A percentile compares a stretch with the other conserved stretches of the same genome.
phyloP scores from a whole-genome alignment of 495 filamentous ascomycete species.

The Podospora pseudopauciseta region DNA sequence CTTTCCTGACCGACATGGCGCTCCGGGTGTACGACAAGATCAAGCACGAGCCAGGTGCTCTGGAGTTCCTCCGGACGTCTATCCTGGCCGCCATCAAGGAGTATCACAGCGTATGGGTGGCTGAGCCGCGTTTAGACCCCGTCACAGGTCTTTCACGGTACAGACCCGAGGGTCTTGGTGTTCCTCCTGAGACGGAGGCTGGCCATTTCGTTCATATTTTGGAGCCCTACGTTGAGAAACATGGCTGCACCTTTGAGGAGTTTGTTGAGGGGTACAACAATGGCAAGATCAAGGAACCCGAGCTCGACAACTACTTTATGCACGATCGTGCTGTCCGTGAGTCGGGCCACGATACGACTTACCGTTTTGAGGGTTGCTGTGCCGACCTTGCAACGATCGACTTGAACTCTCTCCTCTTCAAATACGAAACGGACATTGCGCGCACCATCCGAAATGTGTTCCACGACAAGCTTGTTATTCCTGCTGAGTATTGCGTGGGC shows the following conservation, averaged over 20 bases:
- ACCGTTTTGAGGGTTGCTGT: slow-evolving; percentile 82
- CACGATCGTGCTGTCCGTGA: slow-evolving; percentile 94
- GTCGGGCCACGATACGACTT: slow-evolving; percentile 95
- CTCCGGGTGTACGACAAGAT: slow-evolving; percentile 85
- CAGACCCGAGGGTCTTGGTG: slow-evolving; percentile 80
- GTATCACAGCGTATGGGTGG: slow-evolving; percentile 87
- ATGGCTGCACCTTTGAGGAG: slow-evolving; percentile 72
- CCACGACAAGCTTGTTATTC: slow-evolving; percentile 71
- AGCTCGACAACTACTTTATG: slow-evolving; percentile 89
- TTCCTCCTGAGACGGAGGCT: slow-evolving; percentile 91
- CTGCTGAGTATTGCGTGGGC: slow-evolving; percentile 68
- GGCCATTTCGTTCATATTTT: slow-evolving; percentile 85
- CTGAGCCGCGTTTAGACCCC: slow-evolving; percentile 72
- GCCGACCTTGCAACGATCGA: slow-evolving; percentile 91
- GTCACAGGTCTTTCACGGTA: slow-evolving; percentile 85
- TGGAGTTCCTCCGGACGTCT: slow-evolving; percentile 72
- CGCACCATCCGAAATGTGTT: slow-evolving; percentile 78
- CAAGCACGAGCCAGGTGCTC: slow-evolving; percentile 67
- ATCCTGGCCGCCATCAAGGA: slow-evolving; percentile 94
- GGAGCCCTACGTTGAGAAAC: slow-evolving; percentile 78
- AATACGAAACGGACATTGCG: slow-evolving; percentile 91
- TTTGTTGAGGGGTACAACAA: slow-evolving; percentile 86
- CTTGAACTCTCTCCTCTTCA: slow-evolving; percentile 88
- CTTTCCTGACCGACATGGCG: slow-evolving; percentile 97
- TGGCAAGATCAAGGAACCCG: slow-evolving; percentile 72